Evolutionary conservation across 345 rosid genomes (phyloP), one percentile per base, ranked within the genome.

Genomic region (Eucalyptus dawsonii): DNA sequence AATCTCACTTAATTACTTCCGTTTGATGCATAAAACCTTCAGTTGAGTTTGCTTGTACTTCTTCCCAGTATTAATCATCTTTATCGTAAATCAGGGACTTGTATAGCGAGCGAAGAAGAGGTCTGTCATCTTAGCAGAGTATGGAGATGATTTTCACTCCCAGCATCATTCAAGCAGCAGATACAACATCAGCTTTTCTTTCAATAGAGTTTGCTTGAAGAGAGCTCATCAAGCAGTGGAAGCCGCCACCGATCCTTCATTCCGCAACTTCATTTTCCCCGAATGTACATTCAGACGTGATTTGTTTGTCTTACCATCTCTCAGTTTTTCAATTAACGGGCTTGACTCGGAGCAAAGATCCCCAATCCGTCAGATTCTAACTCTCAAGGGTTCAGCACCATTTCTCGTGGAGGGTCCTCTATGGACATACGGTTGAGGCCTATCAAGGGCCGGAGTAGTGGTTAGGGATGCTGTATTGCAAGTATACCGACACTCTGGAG

Each of bases 221-320:
- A 90, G 93, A 87, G 92, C 92, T 86, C 93, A 91, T 87, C 91
- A 93, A 86, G 95, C 94, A 27, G 80, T 92, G n/a, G 88, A 91
- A 90, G 92, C 93, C 17, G 91, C 88, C 14, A 81, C 93, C 1
- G 87, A 81, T 89, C 88, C 91, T 89, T 80, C 58, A 34, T 86
- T 92, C 60, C 29, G 47, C 83, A 91, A 87, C 51, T 92, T 89
- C 87, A 45, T 90, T 45, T 93, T 93, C 87, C 95, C 83, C 14
- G 1, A 21, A 76, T 21, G 83, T 37, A 40, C 45, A 37, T 37
- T 11, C 83, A 37, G 83, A 76, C 47, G 83, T 37, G 27, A 37
- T 76, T 5, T 37, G 45, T 76, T 76, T 76, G 27, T 25, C 83
- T 37, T 76, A 21, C 45, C 45, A 37, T 76, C 47, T 19, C 83